These are phyloP conservation scores for Theileria luwenshuni DNA, from an alignment of 169 alveolate genomes.

Conservation along the genomic window DNA sequence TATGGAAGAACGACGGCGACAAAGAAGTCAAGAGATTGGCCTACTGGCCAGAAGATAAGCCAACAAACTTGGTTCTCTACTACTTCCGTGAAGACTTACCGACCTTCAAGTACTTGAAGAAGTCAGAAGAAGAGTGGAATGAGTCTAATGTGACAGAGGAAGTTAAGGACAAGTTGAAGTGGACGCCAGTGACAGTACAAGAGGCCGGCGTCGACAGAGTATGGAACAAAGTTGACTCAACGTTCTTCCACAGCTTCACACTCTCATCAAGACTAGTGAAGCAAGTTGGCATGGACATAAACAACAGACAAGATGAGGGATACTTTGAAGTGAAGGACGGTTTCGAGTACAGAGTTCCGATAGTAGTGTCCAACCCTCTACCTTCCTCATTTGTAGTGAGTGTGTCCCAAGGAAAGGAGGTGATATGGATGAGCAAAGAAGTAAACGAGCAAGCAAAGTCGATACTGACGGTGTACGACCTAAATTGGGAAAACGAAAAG, in stretches of 20 bases:
- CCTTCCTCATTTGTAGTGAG: not conserved
- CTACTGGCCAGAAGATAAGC: not conserved
- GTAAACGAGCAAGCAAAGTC: slow-evolving; percentile 11
- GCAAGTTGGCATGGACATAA: not conserved
- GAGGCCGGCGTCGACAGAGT: not conserved
- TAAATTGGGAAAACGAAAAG: not conserved
- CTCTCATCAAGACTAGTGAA: not conserved
- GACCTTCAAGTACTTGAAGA: not conserved
- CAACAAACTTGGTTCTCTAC: not conserved
- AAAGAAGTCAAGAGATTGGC: not conserved
- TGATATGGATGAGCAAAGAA: not conserved
- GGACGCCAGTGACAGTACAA: not conserved
- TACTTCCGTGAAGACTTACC: not conserved
- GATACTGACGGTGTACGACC: slow-evolving; percentile 2
- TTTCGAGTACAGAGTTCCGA: slow-evolving; percentile 14
- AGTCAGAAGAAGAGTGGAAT: not conserved
- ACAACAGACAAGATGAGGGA: slow-evolving; percentile 1
- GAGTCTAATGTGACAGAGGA: not conserved
- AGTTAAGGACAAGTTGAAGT: not conserved
- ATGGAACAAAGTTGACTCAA: slow-evolving; percentile 1
- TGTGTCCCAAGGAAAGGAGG: not conserved
- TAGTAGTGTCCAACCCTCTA: slow-evolving; percentile 7
- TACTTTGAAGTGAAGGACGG: slow-evolving; percentile 14
- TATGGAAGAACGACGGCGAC: slow-evolving; percentile 13
- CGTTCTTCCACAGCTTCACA: slow-evolving; percentile 8